phyloP scores from a whole-genome alignment of 176 grass and related monocot genomes.

The Saccharum spontaneum region DNA sequence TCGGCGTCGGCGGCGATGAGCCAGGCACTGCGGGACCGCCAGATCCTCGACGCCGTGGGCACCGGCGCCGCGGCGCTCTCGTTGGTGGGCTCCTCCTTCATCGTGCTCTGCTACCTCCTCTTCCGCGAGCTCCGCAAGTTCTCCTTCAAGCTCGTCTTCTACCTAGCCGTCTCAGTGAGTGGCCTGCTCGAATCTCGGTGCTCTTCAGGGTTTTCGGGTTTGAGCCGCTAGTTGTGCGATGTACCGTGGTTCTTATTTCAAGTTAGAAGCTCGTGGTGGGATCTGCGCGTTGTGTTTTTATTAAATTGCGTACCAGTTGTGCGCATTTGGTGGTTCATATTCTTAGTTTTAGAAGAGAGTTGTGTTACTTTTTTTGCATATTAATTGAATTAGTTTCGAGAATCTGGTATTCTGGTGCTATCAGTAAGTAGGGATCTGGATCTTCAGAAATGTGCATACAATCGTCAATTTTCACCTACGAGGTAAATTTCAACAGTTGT shows the following conservation, averaged over 20 bases:
- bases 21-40: constrained; percentile 45
- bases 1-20: constrained; percentile 19
- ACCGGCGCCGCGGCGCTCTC: constrained; percentile 71
- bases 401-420: background rate
- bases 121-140: constrained; percentile 99
- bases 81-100: constrained; percentile 82
- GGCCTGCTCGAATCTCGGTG: background rate
- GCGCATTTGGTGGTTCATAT: background rate
- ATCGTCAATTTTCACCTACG: background rate
- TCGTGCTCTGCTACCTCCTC: constrained; percentile 92
- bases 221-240: constrained; percentile 3
- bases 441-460: constrained; percentile 22
- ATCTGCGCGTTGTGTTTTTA: background rate
- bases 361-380: background rate
- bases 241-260: background rate
- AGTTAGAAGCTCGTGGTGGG: constrained; percentile 10
- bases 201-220: background rate
- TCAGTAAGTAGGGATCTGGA: background rate
- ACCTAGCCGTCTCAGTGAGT: constrained; percentile 79
- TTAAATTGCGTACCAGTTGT: background rate
- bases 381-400: constrained; percentile 5
- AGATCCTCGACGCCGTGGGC: constrained; percentile 54
- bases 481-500: background rate
- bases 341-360: background rate
- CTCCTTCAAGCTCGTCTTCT: constrained; percentile 98